These are phyloP conservation scores for Onygenales sp. DNA, from an alignment of 2,329 filamentous ascomycete genomes.

Conservation along the genomic window DNA sequence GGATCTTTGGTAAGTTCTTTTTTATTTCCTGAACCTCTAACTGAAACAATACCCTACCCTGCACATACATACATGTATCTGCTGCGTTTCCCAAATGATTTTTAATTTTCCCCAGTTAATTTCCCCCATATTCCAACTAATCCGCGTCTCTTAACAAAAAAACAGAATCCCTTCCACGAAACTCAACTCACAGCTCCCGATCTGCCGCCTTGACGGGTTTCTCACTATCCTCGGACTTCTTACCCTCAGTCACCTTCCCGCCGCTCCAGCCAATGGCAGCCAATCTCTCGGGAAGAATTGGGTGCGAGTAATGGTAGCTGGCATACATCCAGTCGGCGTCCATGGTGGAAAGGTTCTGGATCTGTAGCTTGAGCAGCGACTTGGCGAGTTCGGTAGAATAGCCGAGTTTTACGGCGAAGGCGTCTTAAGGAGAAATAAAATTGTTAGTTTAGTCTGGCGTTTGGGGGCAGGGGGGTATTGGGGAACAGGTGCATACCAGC, in stretches of 20 bases:
- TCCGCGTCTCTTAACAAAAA: background rate
- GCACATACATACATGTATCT: no score
- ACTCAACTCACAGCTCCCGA: slow-evolving; percentile 55
- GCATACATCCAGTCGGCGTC: slow-evolving; percentile 98
- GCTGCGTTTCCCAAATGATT: no score
- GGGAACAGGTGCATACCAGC: slow-evolving; percentile 49
- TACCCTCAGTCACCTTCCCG: slow-evolving; percentile 32
- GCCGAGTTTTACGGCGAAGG: slow-evolving; percentile 75
- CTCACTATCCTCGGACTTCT: slow-evolving; percentile 44
- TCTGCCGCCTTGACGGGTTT: slow-evolving; percentile 62
- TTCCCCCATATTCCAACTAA: background rate
- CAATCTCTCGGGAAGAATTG: slow-evolving; percentile 86
- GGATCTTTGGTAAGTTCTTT: no score
- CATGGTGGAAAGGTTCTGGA: slow-evolving; percentile 97
- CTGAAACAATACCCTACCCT: no score
- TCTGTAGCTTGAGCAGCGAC: slow-evolving; percentile 92
- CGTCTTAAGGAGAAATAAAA: slow-evolving; percentile 42
- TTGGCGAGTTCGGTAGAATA: slow-evolving; percentile 74
- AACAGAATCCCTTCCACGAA: background rate
- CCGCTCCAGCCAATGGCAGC: slow-evolving; percentile 84
- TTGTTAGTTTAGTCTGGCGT: slow-evolving; percentile 12
- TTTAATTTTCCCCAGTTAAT: background rate
- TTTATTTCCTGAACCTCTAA: no score
- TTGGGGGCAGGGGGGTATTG: slow-evolving; percentile 5
- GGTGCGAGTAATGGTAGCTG: slow-evolving; percentile 97